phyloP scores from a whole-genome alignment of 257 asterid species.

The Ligustrum vulgare region DNA sequence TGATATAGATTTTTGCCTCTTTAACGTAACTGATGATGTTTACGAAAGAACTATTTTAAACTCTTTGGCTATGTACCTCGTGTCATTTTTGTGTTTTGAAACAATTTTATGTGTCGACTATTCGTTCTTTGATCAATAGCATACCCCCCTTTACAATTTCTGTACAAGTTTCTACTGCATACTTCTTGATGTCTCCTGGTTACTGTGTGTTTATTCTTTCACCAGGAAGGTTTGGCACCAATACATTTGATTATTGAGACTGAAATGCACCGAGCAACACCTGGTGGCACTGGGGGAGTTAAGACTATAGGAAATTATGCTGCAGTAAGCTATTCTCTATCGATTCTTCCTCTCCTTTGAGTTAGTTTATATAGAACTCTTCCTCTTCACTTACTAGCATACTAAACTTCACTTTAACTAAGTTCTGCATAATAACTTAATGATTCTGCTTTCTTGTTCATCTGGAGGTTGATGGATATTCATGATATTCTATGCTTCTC shows the following conservation, averaged over 20 bases:
- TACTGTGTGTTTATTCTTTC: slow-evolving; percentile 2
- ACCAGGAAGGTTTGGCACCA: slow-evolving; percentile 97
- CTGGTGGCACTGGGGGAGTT: slow-evolving; percentile 98
- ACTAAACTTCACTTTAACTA: neutral
- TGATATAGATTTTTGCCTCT: neutral
- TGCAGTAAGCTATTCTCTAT: slow-evolving; percentile 53
- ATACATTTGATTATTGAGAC: slow-evolving; percentile 86
- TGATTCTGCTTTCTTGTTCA: neutral
- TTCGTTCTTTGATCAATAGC: neutral
- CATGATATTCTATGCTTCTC: neutral
- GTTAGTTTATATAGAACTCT: neutral
- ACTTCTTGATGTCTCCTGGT: neutral
- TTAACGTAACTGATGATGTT: neutral
- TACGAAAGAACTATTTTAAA: neutral
- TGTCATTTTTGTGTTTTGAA: slow-evolving; percentile 2
- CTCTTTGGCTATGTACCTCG: neutral
- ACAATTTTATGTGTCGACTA: neutral
- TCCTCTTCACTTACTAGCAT: neutral
- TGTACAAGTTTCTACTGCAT: neutral
- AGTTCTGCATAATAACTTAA: neutral
- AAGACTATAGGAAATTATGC: slow-evolving; percentile 98
- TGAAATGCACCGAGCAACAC: slow-evolving; percentile 94
- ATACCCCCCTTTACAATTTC: neutral
- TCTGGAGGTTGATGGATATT: neutral
- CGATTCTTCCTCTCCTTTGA: neutral